phyloP scores from a whole-genome alignment of 2,329 filamentous ascomycete genomes.

The Seiridium unicorne region DNA sequence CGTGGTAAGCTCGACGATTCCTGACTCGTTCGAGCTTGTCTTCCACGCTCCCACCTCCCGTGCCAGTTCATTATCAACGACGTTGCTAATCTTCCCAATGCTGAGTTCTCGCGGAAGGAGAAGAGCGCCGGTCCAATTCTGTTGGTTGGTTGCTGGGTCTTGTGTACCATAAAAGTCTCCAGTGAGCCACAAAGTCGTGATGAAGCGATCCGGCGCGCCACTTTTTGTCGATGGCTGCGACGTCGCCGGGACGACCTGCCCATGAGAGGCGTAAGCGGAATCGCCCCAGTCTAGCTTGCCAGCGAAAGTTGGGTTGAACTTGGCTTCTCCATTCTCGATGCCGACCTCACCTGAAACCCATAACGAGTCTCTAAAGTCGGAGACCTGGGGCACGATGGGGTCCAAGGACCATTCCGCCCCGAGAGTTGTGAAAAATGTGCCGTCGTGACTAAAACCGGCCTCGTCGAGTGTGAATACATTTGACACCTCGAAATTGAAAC shows the following conservation, averaged over 20 bases:
- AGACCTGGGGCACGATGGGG: conserved; percentile 36
- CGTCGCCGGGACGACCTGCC: conserved; percentile 35
- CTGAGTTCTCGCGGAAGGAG: conserved; percentile 40
- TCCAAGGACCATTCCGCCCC: conserved; percentile 41
- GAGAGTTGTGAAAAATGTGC: conserved; percentile 37
- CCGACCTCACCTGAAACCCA: conserved; percentile 37
- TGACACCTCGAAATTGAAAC: conserved; percentile 44
- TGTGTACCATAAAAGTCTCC: conserved; percentile 38
- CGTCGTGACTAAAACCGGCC: conserved; percentile 35
- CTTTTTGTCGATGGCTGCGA: conserved; percentile 35
- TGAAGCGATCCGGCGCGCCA: conserved; percentile 37
- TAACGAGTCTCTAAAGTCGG: conserved; percentile 37
- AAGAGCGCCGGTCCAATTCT: conserved; percentile 42
- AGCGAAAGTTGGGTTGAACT: conserved; percentile 38
- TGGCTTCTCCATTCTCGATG: conserved; percentile 22
- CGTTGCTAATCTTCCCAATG: conserved; percentile 35
- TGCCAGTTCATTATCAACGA: conserved; percentile 37
- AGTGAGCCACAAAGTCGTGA: conserved; percentile 40
- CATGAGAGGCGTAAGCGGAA: conserved; percentile 41
- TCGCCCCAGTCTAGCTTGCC: conserved; percentile 38
- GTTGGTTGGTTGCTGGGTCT: conserved; percentile 36
- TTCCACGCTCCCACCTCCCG: conserved; percentile 37
- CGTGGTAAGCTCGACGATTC: conserved; percentile 33
- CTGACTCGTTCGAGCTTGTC: conserved; percentile 26
- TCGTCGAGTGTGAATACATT: conserved; percentile 40